A percentile compares a stretch with the other conserved stretches of the same genome.
phyloP scores from a whole-genome alignment of 1,284 basidiomycete genomes.

The Moesziomyces parantarcticus region DNA sequence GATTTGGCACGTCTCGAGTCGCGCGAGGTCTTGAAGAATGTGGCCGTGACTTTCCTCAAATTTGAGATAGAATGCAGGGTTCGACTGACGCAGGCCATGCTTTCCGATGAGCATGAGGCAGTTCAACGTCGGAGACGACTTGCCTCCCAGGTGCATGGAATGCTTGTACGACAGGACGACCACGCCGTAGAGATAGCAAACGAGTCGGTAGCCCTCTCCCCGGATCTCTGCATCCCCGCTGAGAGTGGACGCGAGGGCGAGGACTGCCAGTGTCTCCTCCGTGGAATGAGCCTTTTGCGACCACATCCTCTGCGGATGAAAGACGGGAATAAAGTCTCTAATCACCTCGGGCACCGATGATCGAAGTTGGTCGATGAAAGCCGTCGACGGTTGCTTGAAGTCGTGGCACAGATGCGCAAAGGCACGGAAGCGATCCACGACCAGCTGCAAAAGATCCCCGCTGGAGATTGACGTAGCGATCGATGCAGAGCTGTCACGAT shows the following conservation, averaged over 20 bases:
- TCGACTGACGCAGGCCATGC: constrained; percentile 23
- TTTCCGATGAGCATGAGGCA: constrained; percentile 28
- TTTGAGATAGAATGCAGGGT: constrained; percentile 28
- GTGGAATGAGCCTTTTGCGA: constrained; percentile 25
- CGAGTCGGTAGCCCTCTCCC: constrained; percentile 24
- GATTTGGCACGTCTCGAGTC: constrained; percentile 8
- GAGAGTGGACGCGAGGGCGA: constrained; percentile 24
- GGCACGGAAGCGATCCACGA: constrained; percentile 27
- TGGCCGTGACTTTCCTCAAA: constrained; percentile 26
- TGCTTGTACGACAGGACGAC: constrained; percentile 36
- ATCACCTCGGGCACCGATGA: constrained; percentile 22
- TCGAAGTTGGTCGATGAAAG: constrained; percentile 21
- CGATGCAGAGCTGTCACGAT: constrained; percentile 19
- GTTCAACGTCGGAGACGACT: constrained; percentile 27
- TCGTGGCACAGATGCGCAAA: constrained; percentile 39
- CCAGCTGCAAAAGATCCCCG: constrained; percentile 31
- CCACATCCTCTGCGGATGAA: constrained; percentile 35
- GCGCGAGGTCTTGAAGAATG: constrained; percentile 29
- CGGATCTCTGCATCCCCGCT: constrained; percentile 14
- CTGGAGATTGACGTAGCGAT: constrained; percentile 17
- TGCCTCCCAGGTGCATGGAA: constrained; percentile 23
- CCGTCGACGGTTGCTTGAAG: constrained; percentile 28
- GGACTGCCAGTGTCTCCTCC: constrained; percentile 27
- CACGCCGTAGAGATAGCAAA: constrained; percentile 34
- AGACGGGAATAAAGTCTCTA: constrained; percentile 17